Evolutionary conservation across 2,329 filamentous ascomycete genomes (phyloP).

Genomic region (Verticillium nubilum): DNA sequence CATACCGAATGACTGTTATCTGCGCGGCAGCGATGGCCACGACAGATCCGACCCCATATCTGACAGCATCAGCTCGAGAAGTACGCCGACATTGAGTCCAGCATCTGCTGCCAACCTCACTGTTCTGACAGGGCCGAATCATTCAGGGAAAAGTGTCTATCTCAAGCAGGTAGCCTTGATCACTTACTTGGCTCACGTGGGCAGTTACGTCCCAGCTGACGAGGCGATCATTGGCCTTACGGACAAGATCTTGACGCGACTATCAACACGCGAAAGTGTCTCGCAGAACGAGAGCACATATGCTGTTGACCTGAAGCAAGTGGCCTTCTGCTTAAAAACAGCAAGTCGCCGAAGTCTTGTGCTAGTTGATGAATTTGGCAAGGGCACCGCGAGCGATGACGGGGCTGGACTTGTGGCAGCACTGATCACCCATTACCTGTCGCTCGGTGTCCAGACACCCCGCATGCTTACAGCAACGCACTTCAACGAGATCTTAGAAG

Average conservation of each 20-base stretch:
- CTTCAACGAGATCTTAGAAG: slow-evolving; percentile 68
- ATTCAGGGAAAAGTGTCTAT: slow-evolving; percentile 94
- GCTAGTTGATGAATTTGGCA: slow-evolving; percentile 88
- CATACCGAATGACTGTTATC: slow-evolving; percentile 73
- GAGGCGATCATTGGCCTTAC: slow-evolving; percentile 76
- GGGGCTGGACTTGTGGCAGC: slow-evolving; percentile 55
- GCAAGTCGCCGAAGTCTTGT: slow-evolving; percentile 73
- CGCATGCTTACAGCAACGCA: slow-evolving; percentile 59
- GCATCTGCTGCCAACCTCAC: slow-evolving; percentile 50
- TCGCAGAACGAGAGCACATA: slow-evolving; percentile 57
- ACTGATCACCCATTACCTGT: slow-evolving; percentile 50
- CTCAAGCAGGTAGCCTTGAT: slow-evolving; percentile 90
- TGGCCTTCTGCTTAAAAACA: slow-evolving; percentile 68
- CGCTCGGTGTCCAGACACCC: slow-evolving; percentile 38
- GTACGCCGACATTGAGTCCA: neutral
- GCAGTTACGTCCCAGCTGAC: slow-evolving; percentile 83
- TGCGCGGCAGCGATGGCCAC: slow-evolving; percentile 54
- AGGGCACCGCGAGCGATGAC: slow-evolving; percentile 54
- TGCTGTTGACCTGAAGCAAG: slow-evolving; percentile 79
- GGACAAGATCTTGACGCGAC: slow-evolving; percentile 85
- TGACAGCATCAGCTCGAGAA: no score
- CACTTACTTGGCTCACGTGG: slow-evolving; percentile 87
- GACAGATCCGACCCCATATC: neutral
- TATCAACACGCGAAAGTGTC: slow-evolving; percentile 66
- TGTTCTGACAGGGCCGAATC: slow-evolving; percentile 87